These are phyloP conservation scores for Podospora pseudopauciseta DNA, from an alignment of 495 filamentous ascomycete genomes.

Conservation along the genomic window DNA sequence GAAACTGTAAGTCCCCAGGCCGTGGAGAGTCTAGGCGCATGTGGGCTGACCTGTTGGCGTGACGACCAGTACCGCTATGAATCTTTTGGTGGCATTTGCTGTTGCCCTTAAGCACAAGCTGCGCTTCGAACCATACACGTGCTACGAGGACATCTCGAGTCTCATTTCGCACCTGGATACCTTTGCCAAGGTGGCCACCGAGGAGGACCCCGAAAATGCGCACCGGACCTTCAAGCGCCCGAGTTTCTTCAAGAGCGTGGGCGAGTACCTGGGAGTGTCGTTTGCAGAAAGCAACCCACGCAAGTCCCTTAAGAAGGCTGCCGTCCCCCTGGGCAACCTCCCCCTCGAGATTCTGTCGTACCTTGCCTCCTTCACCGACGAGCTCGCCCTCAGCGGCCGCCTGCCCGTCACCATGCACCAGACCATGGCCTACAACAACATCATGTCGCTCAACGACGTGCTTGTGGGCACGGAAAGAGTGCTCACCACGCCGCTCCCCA, in stretches of 20 bases:
- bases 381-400: slow-evolving; percentile 50
- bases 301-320: slow-evolving; percentile 64
- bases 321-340: slow-evolving; percentile 64
- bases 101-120: slow-evolving; percentile 78
- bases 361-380: slow-evolving; percentile 62
- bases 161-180: slow-evolving; percentile 61
- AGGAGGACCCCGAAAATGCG: slow-evolving; percentile 45
- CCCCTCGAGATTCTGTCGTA: slow-evolving; percentile 76
- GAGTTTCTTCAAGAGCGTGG: slow-evolving; percentile 59
- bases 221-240: slow-evolving; percentile 28
- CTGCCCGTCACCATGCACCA: slow-evolving; percentile 51
- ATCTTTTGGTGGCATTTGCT: slow-evolving; percentile 75
- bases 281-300: slow-evolving; percentile 70
- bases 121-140: slow-evolving; percentile 81
- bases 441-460: slow-evolving; percentile 66
- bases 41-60: background rate
- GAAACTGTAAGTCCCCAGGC: slow-evolving; percentile 51
- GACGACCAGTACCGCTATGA: slow-evolving; percentile 60
- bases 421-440: slow-evolving; percentile 47
- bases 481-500: slow-evolving; percentile 76
- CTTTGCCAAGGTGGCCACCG: slow-evolving; percentile 66
- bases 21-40: background rate
- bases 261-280: slow-evolving; percentile 67
- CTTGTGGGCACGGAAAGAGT: slow-evolving; percentile 74
- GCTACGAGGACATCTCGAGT: slow-evolving; percentile 62